Conservation (phyloP, 176 grass and related monocot species). For the Carex littledalei region DNA sequence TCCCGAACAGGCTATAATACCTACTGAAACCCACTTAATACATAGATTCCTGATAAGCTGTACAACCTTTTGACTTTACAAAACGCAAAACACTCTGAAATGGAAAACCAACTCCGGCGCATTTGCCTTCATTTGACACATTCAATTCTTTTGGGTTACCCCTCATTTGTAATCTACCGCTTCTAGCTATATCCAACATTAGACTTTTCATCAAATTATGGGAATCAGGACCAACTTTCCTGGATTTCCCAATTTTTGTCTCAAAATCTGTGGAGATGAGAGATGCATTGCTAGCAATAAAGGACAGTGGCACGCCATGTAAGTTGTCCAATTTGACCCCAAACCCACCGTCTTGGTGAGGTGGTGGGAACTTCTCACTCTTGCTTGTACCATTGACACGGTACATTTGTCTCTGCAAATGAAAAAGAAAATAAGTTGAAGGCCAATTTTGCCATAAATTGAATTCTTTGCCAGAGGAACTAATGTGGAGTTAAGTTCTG, state of each 20-base stretch:
- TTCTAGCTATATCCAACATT: conserved; percentile 37
- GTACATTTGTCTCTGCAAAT: conserved; percentile 30
- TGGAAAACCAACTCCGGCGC: not conserved
- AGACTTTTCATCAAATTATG: conserved; percentile 20
- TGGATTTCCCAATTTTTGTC: not conserved
- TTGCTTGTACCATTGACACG: conserved; percentile 21
- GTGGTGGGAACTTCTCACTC: conserved; percentile 50
- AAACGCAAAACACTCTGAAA: not conserved
- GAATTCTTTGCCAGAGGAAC: not conserved
- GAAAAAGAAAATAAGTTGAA: not conserved
- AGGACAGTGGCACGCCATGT: conserved; percentile 19
- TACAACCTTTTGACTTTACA: not conserved
- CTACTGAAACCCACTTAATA: not conserved
- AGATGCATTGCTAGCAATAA: conserved; percentile 22
- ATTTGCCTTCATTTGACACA: conserved; percentile 20
- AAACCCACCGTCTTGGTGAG: conserved; percentile 42
- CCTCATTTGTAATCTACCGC: conserved; percentile 10
- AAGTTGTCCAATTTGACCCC: conserved; percentile 20
- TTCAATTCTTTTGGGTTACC: conserved; percentile 17
- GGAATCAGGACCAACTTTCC: not conserved
- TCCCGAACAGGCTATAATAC: not conserved
- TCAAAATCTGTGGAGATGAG: conserved; percentile 30
- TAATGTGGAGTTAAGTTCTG: not conserved
- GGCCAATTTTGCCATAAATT: not conserved
- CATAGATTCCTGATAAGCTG: not conserved